A percentile compares a stretch with the other conserved stretches of the same genome.
Evolutionary conservation across 2,329 filamentous ascomycete species (phyloP).

Genomic region (Aspergillus sp.): DNA sequence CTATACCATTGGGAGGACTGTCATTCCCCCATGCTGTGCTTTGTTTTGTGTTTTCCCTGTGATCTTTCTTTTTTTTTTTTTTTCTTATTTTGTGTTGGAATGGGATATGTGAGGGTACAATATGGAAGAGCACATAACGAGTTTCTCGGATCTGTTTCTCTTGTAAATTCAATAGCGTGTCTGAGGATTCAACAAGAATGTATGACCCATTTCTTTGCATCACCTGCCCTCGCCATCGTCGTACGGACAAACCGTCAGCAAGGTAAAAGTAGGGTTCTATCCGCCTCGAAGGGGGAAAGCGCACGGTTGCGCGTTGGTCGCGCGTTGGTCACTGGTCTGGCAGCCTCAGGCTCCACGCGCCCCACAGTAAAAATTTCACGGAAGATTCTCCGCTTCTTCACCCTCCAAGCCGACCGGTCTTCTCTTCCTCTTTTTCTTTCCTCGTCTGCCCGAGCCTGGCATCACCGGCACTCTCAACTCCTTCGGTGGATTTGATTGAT

Average conservation of each 20-base stretch:
- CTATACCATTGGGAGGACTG: constrained; percentile 25
- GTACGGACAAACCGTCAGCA: background rate
- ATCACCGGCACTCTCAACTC: background rate
- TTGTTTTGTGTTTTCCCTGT: constrained; percentile 4
- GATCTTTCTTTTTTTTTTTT: constrained; percentile 9
- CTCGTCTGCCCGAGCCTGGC: constrained; percentile 17
- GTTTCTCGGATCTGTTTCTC: background rate
- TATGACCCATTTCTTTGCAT: background rate
- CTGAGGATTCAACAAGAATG: background rate
- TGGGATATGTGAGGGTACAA: constrained; percentile 5
- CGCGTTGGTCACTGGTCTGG: constrained; percentile 10
- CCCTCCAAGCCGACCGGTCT: background rate
- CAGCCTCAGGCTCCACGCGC: constrained; percentile 23
- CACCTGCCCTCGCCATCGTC: background rate
- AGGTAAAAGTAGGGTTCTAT: background rate
- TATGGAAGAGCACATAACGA: background rate
- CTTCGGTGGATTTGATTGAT: constrained; percentile 17
- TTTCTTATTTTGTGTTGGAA: background rate
- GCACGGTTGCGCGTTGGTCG: constrained; percentile 17
- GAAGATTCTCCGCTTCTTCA: background rate
- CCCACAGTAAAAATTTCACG: constrained; percentile 23
- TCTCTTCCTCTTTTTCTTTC: constrained; percentile 11
- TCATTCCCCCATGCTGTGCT: constrained; percentile 5
- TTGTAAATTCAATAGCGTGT: background rate
- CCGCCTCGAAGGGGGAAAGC: background rate